Evolutionary conservation across 305 asterid species (phyloP), one percentile per base, ranked within the genome.

Genomic region (Fraxinus greggii): DNA sequence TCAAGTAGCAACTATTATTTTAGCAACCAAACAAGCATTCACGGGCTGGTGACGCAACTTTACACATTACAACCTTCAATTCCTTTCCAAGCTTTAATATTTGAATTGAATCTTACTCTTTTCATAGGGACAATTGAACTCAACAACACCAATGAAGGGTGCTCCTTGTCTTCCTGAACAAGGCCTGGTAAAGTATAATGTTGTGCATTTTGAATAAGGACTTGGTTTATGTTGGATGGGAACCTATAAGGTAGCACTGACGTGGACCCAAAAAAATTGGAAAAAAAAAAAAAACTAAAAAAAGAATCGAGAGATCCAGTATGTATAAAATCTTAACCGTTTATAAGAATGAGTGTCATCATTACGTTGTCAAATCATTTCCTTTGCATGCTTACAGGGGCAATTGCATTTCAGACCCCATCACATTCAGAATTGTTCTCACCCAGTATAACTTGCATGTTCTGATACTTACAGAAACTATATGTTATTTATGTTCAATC

Each of bases 1-100:
- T 77, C 85, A 45, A 80, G 33, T 29, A 72, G 36, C 45, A 54
- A 17, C 51, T 83, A 70, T 35, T 82, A 26, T 69, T 81, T 35
- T 51, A 61, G 3, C 80, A 80, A 76, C 75, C 90, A 78, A 78
- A 51, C 79, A 75, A 75, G 59, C 74, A 75, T 79, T 8, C 82
- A 33, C 32, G 85, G 75, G 79, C 83, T 75, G 86, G 87, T 88
- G 78, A 82, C 70, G 51, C 73, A 79, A 69, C 76, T 79, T 69
- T 51, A 61, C 45, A 61, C 65, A 80, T 76, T 54, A 63, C 78
- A 23, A 15, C 21, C 8, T 72, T 59, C 69, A 33, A 13, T 4
- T 21, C 56, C 67, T 59, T 70, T 40, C 72, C 81, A 28, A 35
- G 40, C 69, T 79, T 35, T 78, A 67, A 35, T 75, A 73, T 15